Conservation (phyloP, 352 stramenopile genomes). For the Phytopythium ostracodes region DNA sequence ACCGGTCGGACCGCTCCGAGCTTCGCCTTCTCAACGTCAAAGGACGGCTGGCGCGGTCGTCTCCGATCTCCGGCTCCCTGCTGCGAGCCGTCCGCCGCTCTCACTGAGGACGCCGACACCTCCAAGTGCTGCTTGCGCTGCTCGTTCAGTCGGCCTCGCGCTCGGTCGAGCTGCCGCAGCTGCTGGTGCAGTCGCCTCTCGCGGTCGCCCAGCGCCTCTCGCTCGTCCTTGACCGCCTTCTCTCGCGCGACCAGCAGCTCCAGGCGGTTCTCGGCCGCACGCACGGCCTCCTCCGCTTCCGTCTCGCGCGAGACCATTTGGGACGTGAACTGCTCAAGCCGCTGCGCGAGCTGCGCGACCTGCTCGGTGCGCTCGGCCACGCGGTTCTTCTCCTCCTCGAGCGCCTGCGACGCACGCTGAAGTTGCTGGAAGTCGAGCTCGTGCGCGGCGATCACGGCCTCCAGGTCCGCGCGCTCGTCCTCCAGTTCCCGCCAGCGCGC, state of each 20-base stretch:
- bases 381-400: constrained; percentile 26
- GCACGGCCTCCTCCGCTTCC: not conserved
- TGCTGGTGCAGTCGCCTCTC: constrained; percentile 45
- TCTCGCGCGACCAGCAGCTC: constrained; percentile 3
- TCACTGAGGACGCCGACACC: not conserved
- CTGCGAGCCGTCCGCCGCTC: not conserved
- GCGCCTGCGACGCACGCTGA: constrained; percentile 15
- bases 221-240: constrained; percentile 14
- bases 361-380: constrained; percentile 17
- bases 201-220: constrained; percentile 41
- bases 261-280: not conserved
- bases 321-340: constrained; percentile 16
- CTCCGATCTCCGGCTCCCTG: not conserved
- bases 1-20: not conserved
- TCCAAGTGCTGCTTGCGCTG: constrained; percentile 40
- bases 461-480: constrained; percentile 35
- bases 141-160: constrained; percentile 35
- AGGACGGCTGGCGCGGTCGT: not conserved
- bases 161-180: constrained; percentile 49
- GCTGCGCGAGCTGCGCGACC: constrained; percentile 16
- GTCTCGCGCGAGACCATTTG: constrained; percentile 3
- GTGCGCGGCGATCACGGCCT: constrained; percentile 36
- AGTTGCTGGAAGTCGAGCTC: constrained; percentile 44
- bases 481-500: constrained; percentile 30
- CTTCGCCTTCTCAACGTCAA: not conserved